Base-by-base conservation (phyloP, 352 stramenopile species). In the Blastocystis sp. region DNA sequence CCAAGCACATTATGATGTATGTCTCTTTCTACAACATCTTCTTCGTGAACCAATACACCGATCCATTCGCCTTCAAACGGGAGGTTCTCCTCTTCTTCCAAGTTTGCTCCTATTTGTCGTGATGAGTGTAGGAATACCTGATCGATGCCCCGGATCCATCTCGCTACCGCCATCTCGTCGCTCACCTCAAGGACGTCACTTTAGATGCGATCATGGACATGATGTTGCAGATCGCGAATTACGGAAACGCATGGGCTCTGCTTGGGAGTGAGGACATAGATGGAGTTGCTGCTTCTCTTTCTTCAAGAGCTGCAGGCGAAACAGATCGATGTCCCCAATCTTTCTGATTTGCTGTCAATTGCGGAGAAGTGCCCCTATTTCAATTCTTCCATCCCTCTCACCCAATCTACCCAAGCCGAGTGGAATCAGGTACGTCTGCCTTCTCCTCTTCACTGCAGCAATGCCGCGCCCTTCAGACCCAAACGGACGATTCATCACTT, bases 81-180 rank as follows among this genome's bases (percentile, higher is more conserved):
- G 43, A 43, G 19, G 11, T 64, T 38, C 28, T 64, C 40, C 43
- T 21, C 48, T 81, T 81, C 45, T 38, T 81, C 53, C 71, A 81
- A 81, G 71, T 81, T n/a, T 66, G 43, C 59, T n/a, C n/a, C n/a
- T n/a, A n/a, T n/a, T n/a, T n/a, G n/a, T n/a, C n/a, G n/a, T n/a
- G n/a, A n/a, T n/a, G n/a, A n/a, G 28, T 34, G 9, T 64, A 81
- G 71, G 71, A 81, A 11, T 81, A 65, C 59, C 23, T 65, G 11
- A 60, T 81, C 19, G 38, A 45, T 23, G 28, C 28, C 45, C 41
- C 48, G 11, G 71, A 81, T 38, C 71, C 43, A 5, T 7, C 43
- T 19, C 17, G 52, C 14, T 81, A 67, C 28, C 17, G 66, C 34
- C 40, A 56, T 2, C 64, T 81, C 7, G n/a, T 48, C 5, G 52